Conservation (phyloP, 352 stramenopile species). For the Globisporangium iwayamae region DNA sequence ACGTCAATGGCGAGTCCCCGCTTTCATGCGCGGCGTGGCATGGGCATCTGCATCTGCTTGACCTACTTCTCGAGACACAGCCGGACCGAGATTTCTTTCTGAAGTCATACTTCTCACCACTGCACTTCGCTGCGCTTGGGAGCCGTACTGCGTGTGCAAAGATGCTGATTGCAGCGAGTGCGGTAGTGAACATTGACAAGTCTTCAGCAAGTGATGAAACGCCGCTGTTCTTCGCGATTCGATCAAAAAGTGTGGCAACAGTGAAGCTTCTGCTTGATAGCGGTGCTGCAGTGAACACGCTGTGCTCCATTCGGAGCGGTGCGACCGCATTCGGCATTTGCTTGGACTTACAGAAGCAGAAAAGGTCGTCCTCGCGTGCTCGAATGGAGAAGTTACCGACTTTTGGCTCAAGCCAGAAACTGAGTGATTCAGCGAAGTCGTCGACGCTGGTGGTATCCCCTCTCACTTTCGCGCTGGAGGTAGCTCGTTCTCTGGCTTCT, state of each 20-base stretch:
- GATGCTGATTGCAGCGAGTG: slow-evolving; percentile 29
- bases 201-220: slow-evolving; percentile 34
- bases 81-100: slow-evolving; percentile 34
- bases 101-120: slow-evolving; percentile 35
- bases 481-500: slow-evolving; percentile 24
- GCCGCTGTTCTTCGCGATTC: slow-evolving; percentile 58
- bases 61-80: slow-evolving; percentile 50
- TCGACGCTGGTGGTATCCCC: slow-evolving; percentile 30
- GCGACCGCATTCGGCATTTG: slow-evolving; percentile 37
- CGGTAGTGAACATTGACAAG: slow-evolving; percentile 39
- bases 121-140: slow-evolving; percentile 56
- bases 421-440: slow-evolving; percentile 8
- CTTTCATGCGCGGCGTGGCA: slow-evolving; percentile 49
- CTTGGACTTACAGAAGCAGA: slow-evolving; percentile 12
- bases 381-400: neutral
- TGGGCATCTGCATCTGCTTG: slow-evolving; percentile 38
- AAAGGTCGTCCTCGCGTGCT: neutral
- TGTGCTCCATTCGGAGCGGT: slow-evolving; percentile 39
- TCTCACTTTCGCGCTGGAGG: slow-evolving; percentile 43
- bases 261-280: slow-evolving; percentile 43
- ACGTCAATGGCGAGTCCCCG: slow-evolving; percentile 46
- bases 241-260: slow-evolving; percentile 41
- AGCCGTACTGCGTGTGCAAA: slow-evolving; percentile 38
- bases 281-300: slow-evolving; percentile 32
- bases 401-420: slow-evolving; percentile 8